Conservation (phyloP, 345 rosid species). For the Conringia planisiliqua region DNA sequence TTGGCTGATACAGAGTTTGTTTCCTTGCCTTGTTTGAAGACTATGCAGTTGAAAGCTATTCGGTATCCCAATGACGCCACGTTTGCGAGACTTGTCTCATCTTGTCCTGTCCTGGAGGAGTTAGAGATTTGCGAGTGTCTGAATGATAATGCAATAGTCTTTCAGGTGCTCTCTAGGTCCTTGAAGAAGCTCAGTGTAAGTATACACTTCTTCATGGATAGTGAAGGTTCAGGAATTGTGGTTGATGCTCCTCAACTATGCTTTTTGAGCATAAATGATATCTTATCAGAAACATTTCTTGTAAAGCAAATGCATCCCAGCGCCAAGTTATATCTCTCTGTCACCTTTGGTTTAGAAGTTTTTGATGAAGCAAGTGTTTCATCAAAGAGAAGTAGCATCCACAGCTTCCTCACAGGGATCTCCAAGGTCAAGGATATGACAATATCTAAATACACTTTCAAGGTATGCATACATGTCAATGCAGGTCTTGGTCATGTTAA, state of each 20-base stretch:
- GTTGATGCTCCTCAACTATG: too few relatives aligned
- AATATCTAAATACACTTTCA: background rate
- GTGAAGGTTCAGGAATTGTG: background rate
- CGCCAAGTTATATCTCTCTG: background rate
- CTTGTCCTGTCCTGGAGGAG: background rate
- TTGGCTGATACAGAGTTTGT: background rate
- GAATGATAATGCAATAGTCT: background rate
- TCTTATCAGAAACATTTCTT: background rate
- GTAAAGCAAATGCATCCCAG: background rate
- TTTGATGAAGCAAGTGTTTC: background rate
- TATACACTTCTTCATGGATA: too few relatives aligned
- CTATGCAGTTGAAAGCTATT: background rate
- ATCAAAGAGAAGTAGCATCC: background rate
- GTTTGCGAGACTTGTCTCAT: background rate
- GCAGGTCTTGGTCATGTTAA: background rate
- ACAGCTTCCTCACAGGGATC: background rate
- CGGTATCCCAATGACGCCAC: background rate
- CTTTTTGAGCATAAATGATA: background rate
- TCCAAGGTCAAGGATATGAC: background rate
- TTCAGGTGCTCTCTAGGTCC: background rate
- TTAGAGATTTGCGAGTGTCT: background rate
- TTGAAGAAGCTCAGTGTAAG: background rate
- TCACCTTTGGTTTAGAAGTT: background rate
- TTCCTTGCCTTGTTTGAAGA: slow-evolving; percentile 6
- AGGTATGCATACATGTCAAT: background rate